Base-by-base conservation (phyloP, 495 filamentous ascomycete genomes). In the Filosporella fistucella region DNA sequence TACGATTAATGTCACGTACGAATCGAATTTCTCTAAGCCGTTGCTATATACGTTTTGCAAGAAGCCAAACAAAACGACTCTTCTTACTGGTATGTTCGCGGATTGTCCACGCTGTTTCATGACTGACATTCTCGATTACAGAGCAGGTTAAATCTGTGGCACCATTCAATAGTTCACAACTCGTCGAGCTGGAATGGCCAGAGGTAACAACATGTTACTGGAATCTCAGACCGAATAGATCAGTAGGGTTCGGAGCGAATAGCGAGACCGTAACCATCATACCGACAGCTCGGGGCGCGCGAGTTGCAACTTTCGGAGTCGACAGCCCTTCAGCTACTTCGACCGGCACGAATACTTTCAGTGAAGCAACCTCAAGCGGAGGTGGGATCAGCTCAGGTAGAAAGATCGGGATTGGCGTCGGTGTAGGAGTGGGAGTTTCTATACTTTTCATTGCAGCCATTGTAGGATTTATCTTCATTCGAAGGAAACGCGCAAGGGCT, bases 41-140 rank as follows among this genome's bases (percentile, higher is more conserved):
- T 32, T 35, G 10, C 38, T 50, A 4, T 50, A 43, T 26, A 50
- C 47, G 2, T 50, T 50, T 22, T 50, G 47, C 18, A 24, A 10
- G 7, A 44, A 50, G 24, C n/a, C n/a, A 10, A 28, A 21, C 6
- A 50, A 29, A n/a, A n/a, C n/a, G n/a, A n/a, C n/a, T n/a, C n/a
- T n/a, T n/a, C n/a, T n/a, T 37, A 24, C 25, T 17, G 12, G 23
- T n/a, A n/a, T 21, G 1, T 1, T 37, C 1, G n/a, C 3, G 9
- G 16, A 22, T 9, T 22, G 34, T 48, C 29, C 13, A 16, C 23
- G 10, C 18, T 28, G 12, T 24, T 26, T 26, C 17, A 3, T 22
- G 13, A n/a, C 25, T 26, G n/a, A 14, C 20, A 32, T 3, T 21
- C 7, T 11, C 13, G 24, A 35, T 4, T 24, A 8, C 34, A 50